Evolutionary conservation across 2,329 filamentous ascomycete genomes (phyloP).

Genomic region (Botrytis galanthina): DNA sequence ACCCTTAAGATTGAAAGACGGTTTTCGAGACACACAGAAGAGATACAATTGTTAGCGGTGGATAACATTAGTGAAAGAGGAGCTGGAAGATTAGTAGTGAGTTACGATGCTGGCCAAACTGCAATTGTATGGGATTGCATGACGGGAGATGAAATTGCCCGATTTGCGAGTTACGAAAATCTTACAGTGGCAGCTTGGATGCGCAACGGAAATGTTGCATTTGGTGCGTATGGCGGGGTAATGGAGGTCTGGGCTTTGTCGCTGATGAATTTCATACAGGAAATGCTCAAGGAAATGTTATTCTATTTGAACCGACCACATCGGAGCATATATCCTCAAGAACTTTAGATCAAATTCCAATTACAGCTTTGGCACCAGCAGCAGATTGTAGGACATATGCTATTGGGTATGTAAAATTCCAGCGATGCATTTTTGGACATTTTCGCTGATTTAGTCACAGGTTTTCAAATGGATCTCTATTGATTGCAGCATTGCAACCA

Average conservation of each 20-base stretch:
- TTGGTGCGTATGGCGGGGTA: slow-evolving; percentile 61
- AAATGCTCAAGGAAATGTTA: slow-evolving; percentile 88
- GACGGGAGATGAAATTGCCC: slow-evolving; percentile 83
- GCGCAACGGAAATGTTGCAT: slow-evolving; percentile 93
- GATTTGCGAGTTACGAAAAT: slow-evolving; percentile 90
- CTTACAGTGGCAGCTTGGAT: slow-evolving; percentile 89
- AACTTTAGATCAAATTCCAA: slow-evolving; percentile 87
- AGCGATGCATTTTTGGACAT: background rate
- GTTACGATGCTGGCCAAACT: slow-evolving; percentile 86
- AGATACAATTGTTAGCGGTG: slow-evolving; percentile 79
- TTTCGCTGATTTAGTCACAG: slow-evolving; percentile 46
- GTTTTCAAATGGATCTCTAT: slow-evolving; percentile 90
- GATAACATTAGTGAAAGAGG: slow-evolving; percentile 90
- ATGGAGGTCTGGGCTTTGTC: slow-evolving; percentile 17
- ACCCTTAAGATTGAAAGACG: slow-evolving; percentile 83
- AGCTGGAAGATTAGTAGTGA: slow-evolving; percentile 81
- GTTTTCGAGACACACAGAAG: slow-evolving; percentile 79
- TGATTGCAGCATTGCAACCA: slow-evolving; percentile 86
- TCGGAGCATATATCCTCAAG: slow-evolving; percentile 88
- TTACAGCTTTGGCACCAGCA: slow-evolving; percentile 88
- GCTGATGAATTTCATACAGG: slow-evolving; percentile 57
- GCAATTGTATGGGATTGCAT: slow-evolving; percentile 96
- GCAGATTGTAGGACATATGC: slow-evolving; percentile 92
- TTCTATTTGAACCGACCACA: slow-evolving; percentile 89
- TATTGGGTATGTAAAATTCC: slow-evolving; percentile 66